Evolutionary conservation across 768 basidiomycete genomes (phyloP).

Genomic region (Gyrodon lividus): DNA sequence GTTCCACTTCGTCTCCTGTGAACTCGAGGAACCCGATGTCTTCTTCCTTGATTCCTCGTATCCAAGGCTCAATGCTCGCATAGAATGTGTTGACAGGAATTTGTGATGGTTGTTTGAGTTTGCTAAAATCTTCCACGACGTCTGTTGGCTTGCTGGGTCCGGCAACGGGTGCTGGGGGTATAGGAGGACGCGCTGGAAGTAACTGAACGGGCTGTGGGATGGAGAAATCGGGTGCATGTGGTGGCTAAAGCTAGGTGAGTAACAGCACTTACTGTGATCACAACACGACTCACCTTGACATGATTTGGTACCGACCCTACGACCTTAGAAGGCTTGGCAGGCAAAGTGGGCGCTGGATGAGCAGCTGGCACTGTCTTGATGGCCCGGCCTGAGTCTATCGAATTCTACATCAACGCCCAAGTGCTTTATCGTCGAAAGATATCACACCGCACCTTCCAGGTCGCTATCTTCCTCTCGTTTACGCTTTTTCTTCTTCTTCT

Average conservation of each 20-base stretch:
- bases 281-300: slow-evolving; percentile 45
- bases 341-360: slow-evolving; percentile 36
- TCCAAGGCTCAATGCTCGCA: slow-evolving; percentile 84
- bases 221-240: slow-evolving; percentile 58
- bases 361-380: slow-evolving; percentile 60
- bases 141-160: slow-evolving; percentile 83
- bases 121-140: slow-evolving; percentile 88
- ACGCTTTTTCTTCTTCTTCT: slow-evolving; percentile 85
- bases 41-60: slow-evolving; percentile 89
- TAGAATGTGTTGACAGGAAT: slow-evolving; percentile 77
- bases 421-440: neutral
- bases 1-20: slow-evolving; percentile 86
- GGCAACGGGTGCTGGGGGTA: slow-evolving; percentile 62
- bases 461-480: slow-evolving; percentile 80
- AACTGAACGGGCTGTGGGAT: slow-evolving; percentile 51
- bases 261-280: neutral
- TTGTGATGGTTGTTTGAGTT: slow-evolving; percentile 74
- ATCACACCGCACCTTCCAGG: slow-evolving; percentile 51
- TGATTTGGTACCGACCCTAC: slow-evolving; percentile 42
- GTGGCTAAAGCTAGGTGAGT: slow-evolving; percentile 24
- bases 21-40: slow-evolving; percentile 93
- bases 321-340: slow-evolving; percentile 58
- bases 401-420: slow-evolving; percentile 7
- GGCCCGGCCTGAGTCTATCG: slow-evolving; percentile 49
- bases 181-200: slow-evolving; percentile 59